Evolutionary conservation across 2,329 filamentous ascomycete species (phyloP), one percentile per base, ranked within the genome.

Genomic region (Laburnicola sp.): DNA sequence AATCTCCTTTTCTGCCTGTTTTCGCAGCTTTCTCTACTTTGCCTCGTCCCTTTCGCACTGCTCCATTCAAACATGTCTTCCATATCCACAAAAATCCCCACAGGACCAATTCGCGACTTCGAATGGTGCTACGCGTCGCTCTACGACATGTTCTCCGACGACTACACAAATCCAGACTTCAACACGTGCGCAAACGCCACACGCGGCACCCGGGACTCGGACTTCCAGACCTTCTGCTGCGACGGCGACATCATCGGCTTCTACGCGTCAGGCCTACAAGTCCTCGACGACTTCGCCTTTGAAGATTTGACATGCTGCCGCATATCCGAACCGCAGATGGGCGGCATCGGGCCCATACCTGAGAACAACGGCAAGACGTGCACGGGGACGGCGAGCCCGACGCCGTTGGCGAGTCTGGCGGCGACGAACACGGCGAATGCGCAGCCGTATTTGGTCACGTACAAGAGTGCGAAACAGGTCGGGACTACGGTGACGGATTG

Each of bases 341-440:
- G 42, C 8, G 42, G 42, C n/a, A 34, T 45, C 28, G 21, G n/a
- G 28, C 42, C 42, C 11, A 34, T 45, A 10, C 16, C 16, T 2
- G 28, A 30, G 28, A 41, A n/a, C 21, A 10, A 39, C 38, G 16
- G 7, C 28, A 34, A n/a, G 21, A 31, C 21, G 9, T 40, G 37
- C 8, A 3, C 3, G 8, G 21, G 25, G 36, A 28, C 22, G 6
- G 36, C 11, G 23, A 44, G 5, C 25, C 36, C 58, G 4, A 57
- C 50, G 23, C 58, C 60, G 8, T 49, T 63, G 26, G 54, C 54
- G 11, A 59, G 53, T 47, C 28, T 59, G n/a, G 56, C 54, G 3
- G 58, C 56, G 4, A 63, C 58, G 10, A 57, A 57, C 34, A 59
- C 54, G 11, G 45, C 38, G 5, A 58, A 62, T 42, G 59, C 56